phyloP scores from a whole-genome alignment of 2,329 filamentous ascomycete genomes.

The Trichoderma sp. region DNA sequence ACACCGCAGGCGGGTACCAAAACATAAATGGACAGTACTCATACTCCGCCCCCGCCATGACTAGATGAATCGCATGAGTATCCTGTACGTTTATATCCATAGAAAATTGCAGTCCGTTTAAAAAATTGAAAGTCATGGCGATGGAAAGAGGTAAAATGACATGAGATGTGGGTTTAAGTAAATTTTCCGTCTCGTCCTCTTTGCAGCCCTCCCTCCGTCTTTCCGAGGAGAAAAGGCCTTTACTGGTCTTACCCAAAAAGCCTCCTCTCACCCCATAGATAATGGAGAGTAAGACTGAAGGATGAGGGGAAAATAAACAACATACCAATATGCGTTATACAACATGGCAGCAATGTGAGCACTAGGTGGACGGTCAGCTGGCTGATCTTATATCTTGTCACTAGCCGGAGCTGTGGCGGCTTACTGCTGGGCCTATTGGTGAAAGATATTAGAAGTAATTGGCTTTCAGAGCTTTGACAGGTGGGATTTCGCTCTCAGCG shows the following conservation, averaged over 20 bases:
- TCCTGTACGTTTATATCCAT: background rate
- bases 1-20: slow-evolving; percentile 17
- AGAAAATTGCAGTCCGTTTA: background rate
- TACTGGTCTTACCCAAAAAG: background rate
- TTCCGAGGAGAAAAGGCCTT: background rate
- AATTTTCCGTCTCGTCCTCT: background rate
- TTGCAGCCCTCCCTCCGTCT: background rate
- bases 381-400: background rate
- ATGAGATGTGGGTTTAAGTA: background rate
- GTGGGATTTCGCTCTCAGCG: background rate
- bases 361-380: slow-evolving; percentile 4
- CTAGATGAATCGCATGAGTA: slow-evolving; percentile 11
- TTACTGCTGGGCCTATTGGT: slow-evolving; percentile 1
- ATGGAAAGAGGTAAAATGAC: background rate
- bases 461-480: background rate
- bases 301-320: background rate
- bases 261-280: background rate
- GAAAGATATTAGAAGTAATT: background rate
- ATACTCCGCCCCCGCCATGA: slow-evolving; percentile 6
- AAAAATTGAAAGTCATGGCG: background rate
- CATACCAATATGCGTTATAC: slow-evolving; percentile 1
- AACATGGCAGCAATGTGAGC: slow-evolving; percentile 12
- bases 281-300: background rate
- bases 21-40: slow-evolving; percentile 16
- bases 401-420: background rate